These are phyloP conservation scores for Coemansia sp. DNA, from an alignment of 192 early-diverging fungal genomes.

Conservation along the genomic window DNA sequence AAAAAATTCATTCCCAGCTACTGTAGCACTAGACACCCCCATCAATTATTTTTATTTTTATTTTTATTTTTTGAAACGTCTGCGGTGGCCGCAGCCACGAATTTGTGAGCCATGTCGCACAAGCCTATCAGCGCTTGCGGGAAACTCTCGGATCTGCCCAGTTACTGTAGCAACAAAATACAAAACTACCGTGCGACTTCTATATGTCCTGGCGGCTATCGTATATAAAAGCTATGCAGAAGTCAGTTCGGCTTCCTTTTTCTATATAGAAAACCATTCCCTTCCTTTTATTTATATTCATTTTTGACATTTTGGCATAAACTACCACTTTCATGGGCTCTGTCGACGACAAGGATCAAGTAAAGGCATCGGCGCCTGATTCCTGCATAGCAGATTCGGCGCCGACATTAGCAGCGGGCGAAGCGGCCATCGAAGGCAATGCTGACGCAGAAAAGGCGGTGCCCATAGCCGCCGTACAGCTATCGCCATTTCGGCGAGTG, in stretches of 20 bases:
- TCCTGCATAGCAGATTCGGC: not conserved
- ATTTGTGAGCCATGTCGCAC: too few species aligned
- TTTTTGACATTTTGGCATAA: not conserved
- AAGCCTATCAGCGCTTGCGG: not conserved
- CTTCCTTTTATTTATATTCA: not conserved
- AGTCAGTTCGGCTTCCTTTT: not conserved
- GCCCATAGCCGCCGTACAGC: not conserved
- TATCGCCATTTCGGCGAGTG: conserved; percentile 7
- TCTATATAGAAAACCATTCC: not conserved
- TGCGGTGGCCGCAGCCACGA: too few species aligned
- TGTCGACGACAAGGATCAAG: not conserved
- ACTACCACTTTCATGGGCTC: not conserved
- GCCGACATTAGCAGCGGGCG: not conserved
- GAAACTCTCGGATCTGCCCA: not conserved
- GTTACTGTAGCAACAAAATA: not conserved
- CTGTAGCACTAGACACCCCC: not conserved
- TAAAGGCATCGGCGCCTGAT: not conserved
- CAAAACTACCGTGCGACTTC: not conserved
- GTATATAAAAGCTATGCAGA: not conserved
- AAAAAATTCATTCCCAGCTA: not conserved
- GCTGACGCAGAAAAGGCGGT: not conserved
- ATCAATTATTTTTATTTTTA: not conserved
- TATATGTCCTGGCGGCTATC: not conserved
- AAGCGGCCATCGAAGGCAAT: not conserved
- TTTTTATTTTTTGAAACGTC: not conserved